These are phyloP conservation scores for Polytrichum commune DNA, from an alignment of 225 moss, liverwort and hornwort species.

Conservation along the genomic window DNA sequence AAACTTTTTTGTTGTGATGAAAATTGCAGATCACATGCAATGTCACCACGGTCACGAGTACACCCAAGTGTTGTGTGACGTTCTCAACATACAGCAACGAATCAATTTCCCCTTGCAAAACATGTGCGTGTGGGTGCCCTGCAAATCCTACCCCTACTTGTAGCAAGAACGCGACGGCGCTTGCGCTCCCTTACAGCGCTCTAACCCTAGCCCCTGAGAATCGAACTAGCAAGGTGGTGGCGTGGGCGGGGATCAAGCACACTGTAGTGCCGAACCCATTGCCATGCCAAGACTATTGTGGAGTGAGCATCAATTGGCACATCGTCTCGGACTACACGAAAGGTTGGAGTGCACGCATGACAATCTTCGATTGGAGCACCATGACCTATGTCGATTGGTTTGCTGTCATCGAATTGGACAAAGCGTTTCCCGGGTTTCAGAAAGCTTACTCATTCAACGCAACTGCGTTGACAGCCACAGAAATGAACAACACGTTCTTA, in stretches of 20 bases:
- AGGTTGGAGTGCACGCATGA: slow-evolving; percentile 78
- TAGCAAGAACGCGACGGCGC: slow-evolving; percentile 28
- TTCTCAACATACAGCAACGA: slow-evolving; percentile 80
- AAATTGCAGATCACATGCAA: slow-evolving; percentile 40
- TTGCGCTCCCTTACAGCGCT: slow-evolving; percentile 63
- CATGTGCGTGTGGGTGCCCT: slow-evolving; percentile 80
- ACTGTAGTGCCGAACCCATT: slow-evolving; percentile 41
- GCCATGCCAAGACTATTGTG: slow-evolving; percentile 87
- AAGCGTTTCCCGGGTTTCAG: slow-evolving; percentile 50
- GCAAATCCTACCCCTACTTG: slow-evolving; percentile 26
- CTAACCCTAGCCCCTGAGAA: slow-evolving; percentile 63
- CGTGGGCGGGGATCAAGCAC: slow-evolving; percentile 59
- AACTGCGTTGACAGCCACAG: slow-evolving; percentile 33
- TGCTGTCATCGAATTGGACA: slow-evolving; percentile 45
- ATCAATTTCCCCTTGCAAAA: slow-evolving; percentile 76
- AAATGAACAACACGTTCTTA: slow-evolving; percentile 26
- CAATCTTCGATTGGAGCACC: slow-evolving; percentile 80
- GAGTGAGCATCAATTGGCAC: slow-evolving; percentile 90
- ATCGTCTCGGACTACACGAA: slow-evolving; percentile 67
- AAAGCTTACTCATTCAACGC: slow-evolving; percentile 82
- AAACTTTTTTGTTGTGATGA: no score
- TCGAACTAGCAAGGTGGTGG: slow-evolving; percentile 47
- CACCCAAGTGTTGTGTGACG: slow-evolving; percentile 73
- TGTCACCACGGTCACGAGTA: slow-evolving; percentile 12
- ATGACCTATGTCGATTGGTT: slow-evolving; percentile 56